Conservation (phyloP, 768 basidiomycete species). For the Cantharellus anzutake region DNA sequence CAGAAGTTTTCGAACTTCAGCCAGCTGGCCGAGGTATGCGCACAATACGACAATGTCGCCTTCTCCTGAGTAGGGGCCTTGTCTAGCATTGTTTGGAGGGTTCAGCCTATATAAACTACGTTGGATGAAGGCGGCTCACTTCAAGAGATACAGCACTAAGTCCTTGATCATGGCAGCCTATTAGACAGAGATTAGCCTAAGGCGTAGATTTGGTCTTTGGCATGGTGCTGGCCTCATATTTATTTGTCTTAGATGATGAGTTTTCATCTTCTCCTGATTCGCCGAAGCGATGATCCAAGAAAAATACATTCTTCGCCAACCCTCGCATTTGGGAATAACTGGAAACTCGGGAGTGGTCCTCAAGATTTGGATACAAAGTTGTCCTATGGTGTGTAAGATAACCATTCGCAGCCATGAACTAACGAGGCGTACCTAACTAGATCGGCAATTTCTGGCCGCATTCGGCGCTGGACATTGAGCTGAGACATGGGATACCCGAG, state of each 20-base stretch:
- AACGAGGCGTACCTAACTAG: conserved; percentile 28
- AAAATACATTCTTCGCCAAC: conserved; percentile 43
- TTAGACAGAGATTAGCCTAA: too few relatives aligned
- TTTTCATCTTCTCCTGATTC: conserved; percentile 45
- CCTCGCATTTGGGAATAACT: conserved; percentile 40
- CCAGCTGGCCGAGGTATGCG: conserved; percentile 33
- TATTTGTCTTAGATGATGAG: conserved; percentile 46
- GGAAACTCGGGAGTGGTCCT: conserved; percentile 35
- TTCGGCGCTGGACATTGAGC: conserved; percentile 53
- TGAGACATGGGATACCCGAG: conserved; percentile 44
- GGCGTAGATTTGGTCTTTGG: neutral
- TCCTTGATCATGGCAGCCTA: conserved; percentile 31
- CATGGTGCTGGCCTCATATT: conserved; percentile 32
- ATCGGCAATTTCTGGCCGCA: conserved; percentile 50
- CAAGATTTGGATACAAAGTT: conserved; percentile 40
- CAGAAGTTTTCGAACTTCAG: conserved; percentile 25
- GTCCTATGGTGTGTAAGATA: conserved; percentile 18
- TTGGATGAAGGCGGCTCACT: conserved; percentile 11
- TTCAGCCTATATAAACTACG: neutral
- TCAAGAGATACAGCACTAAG: conserved; percentile 32
- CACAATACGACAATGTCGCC: conserved; percentile 38
- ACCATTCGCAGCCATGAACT: neutral
- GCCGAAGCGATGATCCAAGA: conserved; percentile 38
- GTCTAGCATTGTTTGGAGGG: conserved; percentile 14
- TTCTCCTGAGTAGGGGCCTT: conserved; percentile 27